Base-by-base conservation (phyloP, 192 early-diverging fungal species). In the Anaeromyces robustus region DNA sequence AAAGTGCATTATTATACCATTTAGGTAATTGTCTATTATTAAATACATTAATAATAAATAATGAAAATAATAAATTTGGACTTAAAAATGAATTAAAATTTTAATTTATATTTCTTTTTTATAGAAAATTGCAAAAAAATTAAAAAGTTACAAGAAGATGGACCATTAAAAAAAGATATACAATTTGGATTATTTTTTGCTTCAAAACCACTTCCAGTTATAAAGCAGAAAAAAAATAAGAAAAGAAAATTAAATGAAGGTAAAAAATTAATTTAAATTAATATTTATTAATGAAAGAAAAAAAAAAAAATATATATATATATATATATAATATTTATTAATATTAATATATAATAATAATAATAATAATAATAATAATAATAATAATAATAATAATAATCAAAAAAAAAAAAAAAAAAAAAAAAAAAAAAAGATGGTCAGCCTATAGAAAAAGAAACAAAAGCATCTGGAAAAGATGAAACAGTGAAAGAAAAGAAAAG, bases 1-100 rank as follows among this genome's bases (percentile, higher is more conserved):
- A 92, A 13, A 88, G 86, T 28, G 88, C 85, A 13, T 90, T 93
- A 77, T 85, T 86, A 28, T 85, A 88, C 12, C 94, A 95, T 83
- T 32, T 87, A 82, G 89, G 92, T 92, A 86, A 52, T n/a, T n/a
- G n/a, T n/a, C n/a, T n/a, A n/a, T n/a, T n/a, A n/a, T n/a, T n/a
- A n/a, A n/a, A n/a, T n/a, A n/a, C n/a, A n/a, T n/a, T n/a, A n/a
- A n/a, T n/a, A n/a, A n/a, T n/a, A n/a, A n/a, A n/a, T n/a, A n/a
- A n/a, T n/a, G n/a, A n/a, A n/a, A n/a, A n/a, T n/a, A n/a, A n/a
- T n/a, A n/a, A n/a, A n/a, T n/a, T n/a, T n/a, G n/a, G n/a, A n/a
- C n/a, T n/a, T n/a, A n/a, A n/a, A n/a, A n/a, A n/a, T n/a, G n/a
- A n/a, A n/a, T n/a, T n/a, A n/a, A n/a, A n/a, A 77, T 77, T 52